Percentiles rank a stretch among this genome's conserved stretches.
phyloP scores from a whole-genome alignment of 140 eudicot genomes.

The Anethum foeniculum region DNA sequence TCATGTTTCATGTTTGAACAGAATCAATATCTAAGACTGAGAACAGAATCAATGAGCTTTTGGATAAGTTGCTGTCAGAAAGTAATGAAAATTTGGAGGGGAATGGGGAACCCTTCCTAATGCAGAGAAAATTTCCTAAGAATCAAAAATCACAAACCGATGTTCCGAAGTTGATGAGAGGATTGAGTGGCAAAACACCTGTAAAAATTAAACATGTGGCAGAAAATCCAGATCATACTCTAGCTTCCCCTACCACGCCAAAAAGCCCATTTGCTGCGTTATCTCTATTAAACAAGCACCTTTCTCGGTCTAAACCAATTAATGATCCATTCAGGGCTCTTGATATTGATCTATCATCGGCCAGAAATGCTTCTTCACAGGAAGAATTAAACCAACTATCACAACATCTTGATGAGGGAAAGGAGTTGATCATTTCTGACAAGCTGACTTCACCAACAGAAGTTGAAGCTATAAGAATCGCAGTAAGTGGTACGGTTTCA shows the following conservation, averaged over 20 bases:
- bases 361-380: slow-evolving; percentile 16
- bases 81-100: slow-evolving; percentile 37
- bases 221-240: slow-evolving; percentile 20
- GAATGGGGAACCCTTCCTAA: slow-evolving; percentile 29
- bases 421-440: slow-evolving; percentile 21
- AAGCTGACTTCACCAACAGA: slow-evolving; percentile 18
- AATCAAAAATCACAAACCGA: slow-evolving; percentile 17
- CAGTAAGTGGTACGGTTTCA: slow-evolving; percentile 5
- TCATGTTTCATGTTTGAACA: slow-evolving; percentile 21
- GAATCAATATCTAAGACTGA: slow-evolving; percentile 32
- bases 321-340: slow-evolving; percentile 48
- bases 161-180: slow-evolving; percentile 17
- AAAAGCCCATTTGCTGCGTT: slow-evolving; percentile 59
- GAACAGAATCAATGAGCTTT: slow-evolving; percentile 28
- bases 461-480: slow-evolving; percentile 14
- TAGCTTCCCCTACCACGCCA: slow-evolving; percentile 54
- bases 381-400: slow-evolving; percentile 14
- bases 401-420: slow-evolving; percentile 20
- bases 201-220: slow-evolving; percentile 18
- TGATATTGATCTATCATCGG: slow-evolving; percentile 26
- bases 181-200: slow-evolving; percentile 23
- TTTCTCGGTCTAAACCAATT: slow-evolving; percentile 30
- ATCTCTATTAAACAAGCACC: slow-evolving; percentile 38
- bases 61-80: slow-evolving; percentile 49
- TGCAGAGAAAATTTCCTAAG: slow-evolving; percentile 47